A percentile compares a stretch with the other conserved stretches of the same genome.
These are phyloP conservation scores for Arthrinium puccinioides DNA, from an alignment of 2,329 filamentous ascomycete genomes.

Conservation along the genomic window DNA sequence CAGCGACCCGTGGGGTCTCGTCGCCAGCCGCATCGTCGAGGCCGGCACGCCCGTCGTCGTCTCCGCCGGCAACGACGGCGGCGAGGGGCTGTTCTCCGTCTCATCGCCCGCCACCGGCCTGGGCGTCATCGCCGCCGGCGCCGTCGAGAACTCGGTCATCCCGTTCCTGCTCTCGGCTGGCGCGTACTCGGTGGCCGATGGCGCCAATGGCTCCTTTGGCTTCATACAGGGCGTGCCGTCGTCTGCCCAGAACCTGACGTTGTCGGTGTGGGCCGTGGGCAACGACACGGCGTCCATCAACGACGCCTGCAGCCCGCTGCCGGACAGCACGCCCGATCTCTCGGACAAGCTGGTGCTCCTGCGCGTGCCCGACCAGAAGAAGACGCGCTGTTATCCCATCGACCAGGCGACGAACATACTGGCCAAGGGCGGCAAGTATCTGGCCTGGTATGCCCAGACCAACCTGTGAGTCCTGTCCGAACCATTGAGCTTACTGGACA, in stretches of 20 bases:
- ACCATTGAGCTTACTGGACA: no score
- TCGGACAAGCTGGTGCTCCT: conserved; percentile 32
- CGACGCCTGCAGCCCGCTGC: conserved; percentile 31
- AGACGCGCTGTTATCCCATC: conserved; percentile 22
- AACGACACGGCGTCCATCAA: conserved; percentile 16
- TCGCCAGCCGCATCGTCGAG: conserved; percentile 30
- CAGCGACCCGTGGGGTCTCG: conserved; percentile 25
- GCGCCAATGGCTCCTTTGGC: conserved; percentile 3
- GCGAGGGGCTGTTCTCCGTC: conserved; percentile 9
- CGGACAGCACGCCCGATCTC: conserved; percentile 31
- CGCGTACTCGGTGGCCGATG: not conserved
- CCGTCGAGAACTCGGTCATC: conserved; percentile 8
- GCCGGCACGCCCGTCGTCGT: conserved; percentile 31
- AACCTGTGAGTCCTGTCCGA: conserved; percentile 12
- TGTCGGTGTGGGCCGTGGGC: conserved; percentile 20
- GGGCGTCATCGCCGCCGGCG: conserved; percentile 8
- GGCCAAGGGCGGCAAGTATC: conserved; percentile 32
- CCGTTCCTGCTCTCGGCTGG: conserved; percentile 5
- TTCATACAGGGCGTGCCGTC: conserved; percentile 9
- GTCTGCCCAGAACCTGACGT: conserved; percentile 6
- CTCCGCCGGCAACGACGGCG: conserved; percentile 33
- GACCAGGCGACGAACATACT: conserved; percentile 30
- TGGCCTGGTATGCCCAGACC: conserved; percentile 29
- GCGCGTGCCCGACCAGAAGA: conserved; percentile 18
- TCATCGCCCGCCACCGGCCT: conserved; percentile 8